A percentile compares a stretch with the other conserved stretches of the same genome.
Conservation (phyloP, 495 filamentous ascomycete species). For the Mycothermus thermophilus region DNA sequence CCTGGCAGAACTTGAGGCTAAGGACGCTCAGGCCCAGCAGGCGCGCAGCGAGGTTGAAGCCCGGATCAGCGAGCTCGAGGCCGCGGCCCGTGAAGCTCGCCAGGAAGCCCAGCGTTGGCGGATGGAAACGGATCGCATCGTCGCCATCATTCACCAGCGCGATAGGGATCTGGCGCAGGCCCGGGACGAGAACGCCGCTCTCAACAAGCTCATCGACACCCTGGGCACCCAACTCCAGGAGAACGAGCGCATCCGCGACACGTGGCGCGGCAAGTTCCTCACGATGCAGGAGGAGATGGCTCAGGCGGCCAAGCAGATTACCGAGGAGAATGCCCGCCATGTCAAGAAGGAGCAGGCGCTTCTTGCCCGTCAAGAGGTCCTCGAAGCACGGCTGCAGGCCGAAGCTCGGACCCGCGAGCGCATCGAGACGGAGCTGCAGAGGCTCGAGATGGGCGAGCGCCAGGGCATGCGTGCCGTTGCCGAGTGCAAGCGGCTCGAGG, state of each 20-base stretch:
- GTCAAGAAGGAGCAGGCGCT: constrained; percentile 60
- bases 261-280: constrained; percentile 66
- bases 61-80: constrained; percentile 32
- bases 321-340: constrained; percentile 64
- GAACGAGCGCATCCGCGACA: constrained; percentile 61
- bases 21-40: constrained; percentile 50
- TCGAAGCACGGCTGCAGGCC: constrained; percentile 61
- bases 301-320: constrained; percentile 57
- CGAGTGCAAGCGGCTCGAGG: constrained; percentile 50
- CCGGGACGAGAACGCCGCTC: constrained; percentile 33
- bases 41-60: constrained; percentile 49
- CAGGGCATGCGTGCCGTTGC: constrained; percentile 46
- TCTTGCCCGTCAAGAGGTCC: constrained; percentile 59
- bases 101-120: constrained; percentile 37
- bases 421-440: constrained; percentile 63
- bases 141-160: constrained; percentile 26
- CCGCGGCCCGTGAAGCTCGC: constrained; percentile 34
- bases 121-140: constrained; percentile 32
- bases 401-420: constrained; percentile 65
- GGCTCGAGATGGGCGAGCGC: constrained; percentile 60
- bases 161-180: constrained; percentile 27
- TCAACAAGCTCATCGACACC: constrained; percentile 52
- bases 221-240: constrained; percentile 70
- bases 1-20: constrained; percentile 46
- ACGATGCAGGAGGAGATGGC: constrained; percentile 75